phyloP scores from a whole-genome alignment of 2,329 filamentous ascomycete species.

The Didymella exigua region DNA sequence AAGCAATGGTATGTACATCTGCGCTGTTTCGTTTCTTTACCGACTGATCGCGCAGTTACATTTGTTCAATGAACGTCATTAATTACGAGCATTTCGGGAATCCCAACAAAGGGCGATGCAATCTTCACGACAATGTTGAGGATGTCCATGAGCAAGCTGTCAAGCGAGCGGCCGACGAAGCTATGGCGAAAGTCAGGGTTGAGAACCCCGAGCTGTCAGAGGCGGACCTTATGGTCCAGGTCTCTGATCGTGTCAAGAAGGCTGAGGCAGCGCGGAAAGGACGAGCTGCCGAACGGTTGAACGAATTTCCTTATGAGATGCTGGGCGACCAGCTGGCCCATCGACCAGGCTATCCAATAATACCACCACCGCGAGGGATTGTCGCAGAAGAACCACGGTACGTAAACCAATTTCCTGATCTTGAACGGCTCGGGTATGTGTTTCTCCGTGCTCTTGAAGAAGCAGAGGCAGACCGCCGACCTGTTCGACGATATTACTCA shows the following conservation, averaged over 20 bases:
- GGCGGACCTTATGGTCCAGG: constrained; percentile 61
- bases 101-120: constrained; percentile 53
- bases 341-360: not conserved
- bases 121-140: constrained; percentile 68
- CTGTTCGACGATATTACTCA: not conserved
- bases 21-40: not conserved
- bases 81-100: constrained; percentile 75
- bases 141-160: constrained; percentile 68
- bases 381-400: not conserved
- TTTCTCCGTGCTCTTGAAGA: not conserved
- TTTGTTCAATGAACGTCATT: constrained; percentile 69
- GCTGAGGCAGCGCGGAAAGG: constrained; percentile 36
- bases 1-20: constrained; percentile 58
- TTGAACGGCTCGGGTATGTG: not conserved
- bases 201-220: constrained; percentile 67
- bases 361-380: not conserved
- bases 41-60: constrained; percentile 59
- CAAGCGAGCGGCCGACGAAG: constrained; percentile 63
- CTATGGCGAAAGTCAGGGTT: constrained; percentile 60
- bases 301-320: constrained; percentile 34
- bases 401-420: not conserved
- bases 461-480: not conserved
- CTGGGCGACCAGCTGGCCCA: constrained; percentile 20
- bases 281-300: constrained; percentile 18
- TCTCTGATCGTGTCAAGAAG: constrained; percentile 60